These are phyloP conservation scores for Daldinia loculata DNA, from an alignment of 495 filamentous ascomycete genomes.

Conservation along the genomic window DNA sequence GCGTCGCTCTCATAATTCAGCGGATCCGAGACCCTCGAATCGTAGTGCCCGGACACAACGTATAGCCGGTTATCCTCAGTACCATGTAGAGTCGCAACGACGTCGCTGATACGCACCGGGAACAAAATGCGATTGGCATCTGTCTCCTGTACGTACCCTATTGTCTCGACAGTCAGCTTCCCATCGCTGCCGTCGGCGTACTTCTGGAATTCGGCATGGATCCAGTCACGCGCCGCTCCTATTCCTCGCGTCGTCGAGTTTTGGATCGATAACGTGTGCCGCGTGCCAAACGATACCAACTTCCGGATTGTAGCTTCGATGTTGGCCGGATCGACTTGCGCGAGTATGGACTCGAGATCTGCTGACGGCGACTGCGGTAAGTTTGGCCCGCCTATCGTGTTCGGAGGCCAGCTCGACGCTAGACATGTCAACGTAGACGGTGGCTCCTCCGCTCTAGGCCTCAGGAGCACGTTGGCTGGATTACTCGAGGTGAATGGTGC, in stretches of 20 bases:
- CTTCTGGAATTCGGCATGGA: slow-evolving; percentile 52
- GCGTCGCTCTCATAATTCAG: slow-evolving; percentile 59
- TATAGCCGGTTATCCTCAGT: slow-evolving; percentile 56
- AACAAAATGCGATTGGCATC: slow-evolving; percentile 54
- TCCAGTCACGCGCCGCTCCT: slow-evolving; percentile 64
- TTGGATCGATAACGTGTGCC: slow-evolving; percentile 61
- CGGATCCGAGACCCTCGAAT: slow-evolving; percentile 57
- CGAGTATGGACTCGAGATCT: slow-evolving; percentile 54
- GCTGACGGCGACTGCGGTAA: slow-evolving; percentile 56
- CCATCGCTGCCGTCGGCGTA: slow-evolving; percentile 53
- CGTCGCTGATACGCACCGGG: slow-evolving; percentile 58
- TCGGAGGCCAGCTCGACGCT: slow-evolving; percentile 45
- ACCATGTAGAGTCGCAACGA: slow-evolving; percentile 61
- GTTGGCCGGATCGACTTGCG: slow-evolving; percentile 50
- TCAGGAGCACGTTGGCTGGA: slow-evolving; percentile 29
- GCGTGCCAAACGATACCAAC: slow-evolving; percentile 61
- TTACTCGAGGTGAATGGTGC: slow-evolving; percentile 30
- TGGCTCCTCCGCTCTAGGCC: not conserved
- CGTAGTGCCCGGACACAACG: slow-evolving; percentile 64
- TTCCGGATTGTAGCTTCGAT: slow-evolving; percentile 58
- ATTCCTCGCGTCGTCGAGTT: slow-evolving; percentile 58
- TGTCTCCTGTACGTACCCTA: slow-evolving; percentile 54
- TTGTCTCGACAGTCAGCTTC: slow-evolving; percentile 53
- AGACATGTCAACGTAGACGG: slow-evolving; percentile 30
- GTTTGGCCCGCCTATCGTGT: slow-evolving; percentile 46